These are phyloP conservation scores for Microsporum canis DNA, from an alignment of 2,329 filamentous ascomycete genomes.

Conservation along the genomic window DNA sequence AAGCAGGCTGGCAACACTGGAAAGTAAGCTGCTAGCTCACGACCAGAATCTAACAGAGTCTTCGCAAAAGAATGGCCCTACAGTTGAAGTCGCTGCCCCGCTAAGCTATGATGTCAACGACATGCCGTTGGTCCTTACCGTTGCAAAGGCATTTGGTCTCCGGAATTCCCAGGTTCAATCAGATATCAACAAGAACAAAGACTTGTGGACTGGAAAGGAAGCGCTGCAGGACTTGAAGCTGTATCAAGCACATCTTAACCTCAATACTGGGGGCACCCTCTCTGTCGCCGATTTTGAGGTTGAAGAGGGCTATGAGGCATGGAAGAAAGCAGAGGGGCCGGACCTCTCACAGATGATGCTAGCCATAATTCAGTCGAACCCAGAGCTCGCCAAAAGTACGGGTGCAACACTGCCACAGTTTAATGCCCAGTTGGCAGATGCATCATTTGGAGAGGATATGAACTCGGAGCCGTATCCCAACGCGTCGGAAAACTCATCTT, in stretches of 20 bases:
- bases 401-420: slow-evolving; percentile 48
- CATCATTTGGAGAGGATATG: slow-evolving; percentile 28
- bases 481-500: slow-evolving; percentile 39
- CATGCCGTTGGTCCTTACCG: slow-evolving; percentile 84
- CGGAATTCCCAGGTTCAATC: slow-evolving; percentile 68
- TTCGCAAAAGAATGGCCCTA: slow-evolving; percentile 49
- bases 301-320: slow-evolving; percentile 75
- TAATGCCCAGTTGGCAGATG: slow-evolving; percentile 33
- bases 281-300: slow-evolving; percentile 78
- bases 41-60: slow-evolving; percentile 72
- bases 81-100: slow-evolving; percentile 70
- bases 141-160: slow-evolving; percentile 75
- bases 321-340: slow-evolving; percentile 81
- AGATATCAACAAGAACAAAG: slow-evolving; percentile 72
- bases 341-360: slow-evolving; percentile 90
- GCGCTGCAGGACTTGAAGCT: slow-evolving; percentile 84
- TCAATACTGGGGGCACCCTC: slow-evolving; percentile 65
- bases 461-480: slow-evolving; percentile 40
- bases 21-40: slow-evolving; percentile 87
- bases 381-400: slow-evolving; percentile 69
- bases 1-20: slow-evolving; percentile 64
- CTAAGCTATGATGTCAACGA: slow-evolving; percentile 89
- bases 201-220: slow-evolving; percentile 80
- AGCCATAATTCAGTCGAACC: slow-evolving; percentile 74
- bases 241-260: slow-evolving; percentile 79